These are phyloP conservation scores for Suillus plorans DNA, from an alignment of 768 basidiomycete genomes.

Conservation along the genomic window DNA sequence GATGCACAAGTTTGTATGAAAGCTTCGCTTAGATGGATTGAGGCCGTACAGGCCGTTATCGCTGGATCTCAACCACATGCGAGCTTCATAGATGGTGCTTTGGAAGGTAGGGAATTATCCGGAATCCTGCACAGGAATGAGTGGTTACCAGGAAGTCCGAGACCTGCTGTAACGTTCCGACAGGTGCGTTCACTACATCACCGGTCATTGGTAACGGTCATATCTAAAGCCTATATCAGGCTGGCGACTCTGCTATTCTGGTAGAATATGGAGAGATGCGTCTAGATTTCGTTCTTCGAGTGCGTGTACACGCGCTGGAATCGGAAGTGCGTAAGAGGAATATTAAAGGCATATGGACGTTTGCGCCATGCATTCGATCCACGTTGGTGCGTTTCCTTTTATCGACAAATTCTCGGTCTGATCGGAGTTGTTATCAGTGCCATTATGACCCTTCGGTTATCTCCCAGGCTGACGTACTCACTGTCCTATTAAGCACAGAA, in stretches of 20 bases:
- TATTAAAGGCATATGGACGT: slow-evolving; percentile 37
- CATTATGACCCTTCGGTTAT: slow-evolving; percentile 47
- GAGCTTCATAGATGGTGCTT: not conserved
- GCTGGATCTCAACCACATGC: not conserved
- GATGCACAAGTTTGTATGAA: slow-evolving; percentile 33
- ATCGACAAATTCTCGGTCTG: not conserved
- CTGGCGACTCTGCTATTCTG: slow-evolving; percentile 62
- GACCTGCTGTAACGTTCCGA: slow-evolving; percentile 45
- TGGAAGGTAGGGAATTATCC: not conserved
- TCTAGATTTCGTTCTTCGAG: slow-evolving; percentile 52
- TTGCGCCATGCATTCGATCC: slow-evolving; percentile 55
- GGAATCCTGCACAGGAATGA: slow-evolving; percentile 16
- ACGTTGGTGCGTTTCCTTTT: slow-evolving; percentile 44
- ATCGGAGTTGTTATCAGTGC: slow-evolving; percentile 31
- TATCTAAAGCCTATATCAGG: slow-evolving; percentile 31
- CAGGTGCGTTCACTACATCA: slow-evolving; percentile 39
- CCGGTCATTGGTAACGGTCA: not conserved
- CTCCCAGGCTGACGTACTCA: slow-evolving; percentile 44
- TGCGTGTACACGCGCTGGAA: slow-evolving; percentile 59
- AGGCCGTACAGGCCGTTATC: slow-evolving; percentile 17
- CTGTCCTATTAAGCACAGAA: slow-evolving; percentile 39
- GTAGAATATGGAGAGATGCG: slow-evolving; percentile 60
- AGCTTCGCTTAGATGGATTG: slow-evolving; percentile 32
- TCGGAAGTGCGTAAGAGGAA: slow-evolving; percentile 32
- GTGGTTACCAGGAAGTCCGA: slow-evolving; percentile 11